Percentiles rank a stretch among this genome's conserved stretches.
These are phyloP conservation scores for Leishmania arabica DNA, from an alignment of 208 protist species.

Conservation along the genomic window DNA sequence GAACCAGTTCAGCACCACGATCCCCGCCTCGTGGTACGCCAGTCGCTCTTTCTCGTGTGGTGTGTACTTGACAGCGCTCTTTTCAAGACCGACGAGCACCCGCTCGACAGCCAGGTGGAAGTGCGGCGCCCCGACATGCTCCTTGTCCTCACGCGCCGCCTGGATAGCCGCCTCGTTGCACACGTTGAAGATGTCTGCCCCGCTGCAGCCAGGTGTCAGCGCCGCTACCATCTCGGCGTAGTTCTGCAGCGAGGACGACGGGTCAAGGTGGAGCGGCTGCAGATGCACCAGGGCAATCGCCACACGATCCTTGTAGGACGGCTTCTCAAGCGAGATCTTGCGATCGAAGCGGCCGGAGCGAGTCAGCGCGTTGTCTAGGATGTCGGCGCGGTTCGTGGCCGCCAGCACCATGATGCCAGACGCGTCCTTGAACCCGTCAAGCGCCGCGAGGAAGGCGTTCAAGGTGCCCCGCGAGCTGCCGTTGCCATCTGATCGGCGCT, in stretches of 20 bases:
- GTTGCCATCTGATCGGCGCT: slow-evolving; percentile 60
- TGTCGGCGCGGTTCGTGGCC: slow-evolving; percentile 97
- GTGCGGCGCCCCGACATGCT: slow-evolving; percentile 69
- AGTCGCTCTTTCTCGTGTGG: slow-evolving; percentile 82
- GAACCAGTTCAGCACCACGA: slow-evolving; percentile 93
- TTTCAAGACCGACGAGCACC: slow-evolving; percentile 96
- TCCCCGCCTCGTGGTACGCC: slow-evolving; percentile 94
- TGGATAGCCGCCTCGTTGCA: slow-evolving; percentile 98
- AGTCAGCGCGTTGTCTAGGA: slow-evolving; percentile 97
- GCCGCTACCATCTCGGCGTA: slow-evolving; percentile 71
- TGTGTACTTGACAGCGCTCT: slow-evolving; percentile 84
- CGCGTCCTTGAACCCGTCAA: slow-evolving; percentile 97
- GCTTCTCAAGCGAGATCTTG: slow-evolving; percentile 92
- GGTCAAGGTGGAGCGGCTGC: slow-evolving; percentile 77
- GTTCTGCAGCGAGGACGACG: slow-evolving; percentile 29
- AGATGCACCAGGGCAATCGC: slow-evolving; percentile 96
- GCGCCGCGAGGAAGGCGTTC: slow-evolving; percentile 98
- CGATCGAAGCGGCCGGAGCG: slow-evolving; percentile 93
- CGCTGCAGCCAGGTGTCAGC: slow-evolving; percentile 95
- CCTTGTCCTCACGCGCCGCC: slow-evolving; percentile 84
- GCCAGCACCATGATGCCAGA: slow-evolving; percentile 97
- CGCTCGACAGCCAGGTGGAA: slow-evolving; percentile 96
- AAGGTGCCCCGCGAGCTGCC: slow-evolving; percentile 91
- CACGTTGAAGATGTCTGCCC: slow-evolving; percentile 98
- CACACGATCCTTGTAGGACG: slow-evolving; percentile 94